Evolutionary conservation across 352 stramenopile genomes (phyloP).

Genomic region (Globisporangium radiosum): DNA sequence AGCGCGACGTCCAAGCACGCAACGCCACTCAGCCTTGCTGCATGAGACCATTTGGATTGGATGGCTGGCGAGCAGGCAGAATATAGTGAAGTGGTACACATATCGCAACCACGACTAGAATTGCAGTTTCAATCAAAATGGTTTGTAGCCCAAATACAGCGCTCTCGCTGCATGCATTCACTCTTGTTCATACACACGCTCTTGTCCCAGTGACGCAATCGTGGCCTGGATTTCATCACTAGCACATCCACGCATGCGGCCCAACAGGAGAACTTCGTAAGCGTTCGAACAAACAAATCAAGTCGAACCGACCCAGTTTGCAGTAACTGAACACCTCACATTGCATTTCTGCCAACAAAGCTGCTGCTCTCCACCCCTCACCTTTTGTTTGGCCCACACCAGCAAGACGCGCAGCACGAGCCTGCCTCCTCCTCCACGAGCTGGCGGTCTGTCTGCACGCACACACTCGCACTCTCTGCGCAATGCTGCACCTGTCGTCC

Average conservation of each 20-base stretch:
- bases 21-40: neutral
- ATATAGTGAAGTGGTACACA: too few species aligned
- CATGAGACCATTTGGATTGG: too few species aligned
- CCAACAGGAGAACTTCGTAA: too few species aligned
- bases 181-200: neutral
- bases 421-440: too few species aligned
- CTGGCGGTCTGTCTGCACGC: too few species aligned
- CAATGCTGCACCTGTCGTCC: conserved; percentile 32
- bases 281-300: neutral
- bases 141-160: neutral
- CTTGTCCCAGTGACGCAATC: neutral
- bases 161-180: neutral
- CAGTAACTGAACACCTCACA: neutral
- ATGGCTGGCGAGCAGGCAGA: too few species aligned
- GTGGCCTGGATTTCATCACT: neutral
- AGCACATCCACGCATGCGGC: neutral
- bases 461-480: neutral
- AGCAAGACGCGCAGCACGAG: neutral
- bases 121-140: too few species aligned
- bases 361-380: neutral
- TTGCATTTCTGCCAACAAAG: neutral
- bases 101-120: too few species aligned
- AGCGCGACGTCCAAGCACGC: neutral
- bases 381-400: neutral
- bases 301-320: neutral